Evolutionary conservation across 495 filamentous ascomycete genomes (phyloP).

Genomic region (Tuber calosporum): DNA sequence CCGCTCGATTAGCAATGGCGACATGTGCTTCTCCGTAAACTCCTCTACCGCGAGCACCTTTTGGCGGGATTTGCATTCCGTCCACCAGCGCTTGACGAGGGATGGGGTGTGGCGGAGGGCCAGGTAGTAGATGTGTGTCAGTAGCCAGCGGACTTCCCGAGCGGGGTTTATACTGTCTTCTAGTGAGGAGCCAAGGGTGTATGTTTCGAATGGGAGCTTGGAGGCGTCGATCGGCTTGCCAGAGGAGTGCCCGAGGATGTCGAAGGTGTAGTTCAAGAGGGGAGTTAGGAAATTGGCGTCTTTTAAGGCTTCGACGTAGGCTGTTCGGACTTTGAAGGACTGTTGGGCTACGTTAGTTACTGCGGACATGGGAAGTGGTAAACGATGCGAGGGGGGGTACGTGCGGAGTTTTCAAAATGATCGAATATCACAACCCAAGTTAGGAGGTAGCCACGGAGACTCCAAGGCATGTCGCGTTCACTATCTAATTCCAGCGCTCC

Average conservation of each 20-base stretch:
- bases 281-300: slow-evolving; percentile 61
- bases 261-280: slow-evolving; percentile 69
- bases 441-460: slow-evolving; percentile 67
- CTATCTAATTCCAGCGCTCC: slow-evolving; percentile 40
- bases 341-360: slow-evolving; percentile 26
- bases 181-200: slow-evolving; percentile 48
- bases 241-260: slow-evolving; percentile 66
- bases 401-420: slow-evolving; percentile 66
- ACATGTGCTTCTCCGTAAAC: slow-evolving; percentile 82
- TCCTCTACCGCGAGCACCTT: slow-evolving; percentile 64
- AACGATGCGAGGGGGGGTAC: slow-evolving; percentile 21
- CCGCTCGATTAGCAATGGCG: slow-evolving; percentile 67
- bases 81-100: slow-evolving; percentile 81
- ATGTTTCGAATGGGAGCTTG: slow-evolving; percentile 60
- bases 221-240: slow-evolving; percentile 63
- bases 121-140: slow-evolving; percentile 80
- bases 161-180: slow-evolving; percentile 53
- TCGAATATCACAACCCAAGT: slow-evolving; percentile 90
- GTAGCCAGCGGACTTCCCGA: slow-evolving; percentile 68
- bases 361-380: neutral
- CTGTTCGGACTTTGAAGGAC: slow-evolving; percentile 69
- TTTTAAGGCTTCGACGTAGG: slow-evolving; percentile 71
- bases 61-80: slow-evolving; percentile 59
- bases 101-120: slow-evolving; percentile 65
- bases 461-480: slow-evolving; percentile 48